Percentiles rank a stretch among this genome's conserved stretches.
Conservation (phyloP, 371 early-diverging fungal genomes). For the Mucor circinelloides region DNA sequence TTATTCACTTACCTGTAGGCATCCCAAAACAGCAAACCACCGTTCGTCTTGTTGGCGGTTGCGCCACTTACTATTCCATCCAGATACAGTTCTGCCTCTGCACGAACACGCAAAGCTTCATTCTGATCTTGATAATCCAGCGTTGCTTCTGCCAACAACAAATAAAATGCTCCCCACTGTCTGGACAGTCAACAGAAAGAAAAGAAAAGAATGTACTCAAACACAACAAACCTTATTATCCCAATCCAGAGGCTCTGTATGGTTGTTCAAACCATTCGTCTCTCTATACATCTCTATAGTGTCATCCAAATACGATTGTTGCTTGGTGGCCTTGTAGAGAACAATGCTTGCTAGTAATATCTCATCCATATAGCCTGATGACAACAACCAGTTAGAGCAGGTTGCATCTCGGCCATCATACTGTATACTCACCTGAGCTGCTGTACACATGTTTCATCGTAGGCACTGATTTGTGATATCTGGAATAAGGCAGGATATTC, state of each 20-base stretch:
- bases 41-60: conserved; percentile 36
- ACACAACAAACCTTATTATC: conserved; percentile 22
- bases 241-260: conserved; percentile 29
- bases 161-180: conserved; percentile 36
- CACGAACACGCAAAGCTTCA: conserved; percentile 13
- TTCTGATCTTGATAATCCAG: neutral
- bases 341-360: conserved; percentile 50
- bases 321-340: conserved; percentile 48
- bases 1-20: conserved; percentile 29
- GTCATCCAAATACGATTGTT: conserved; percentile 30
- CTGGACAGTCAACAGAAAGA: neutral
- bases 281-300: conserved; percentile 30
- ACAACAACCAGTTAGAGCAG: neutral
- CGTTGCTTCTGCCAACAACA: conserved; percentile 39
- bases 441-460: conserved; percentile 30
- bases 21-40: conserved; percentile 47
- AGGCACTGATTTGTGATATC: conserved; percentile 46
- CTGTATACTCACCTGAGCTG: conserved; percentile 28
- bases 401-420: neutral
- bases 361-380: conserved; percentile 44
- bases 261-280: conserved; percentile 1
- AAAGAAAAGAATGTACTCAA: neutral
- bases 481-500: conserved; percentile 26
- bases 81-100: conserved; percentile 32
- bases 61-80: conserved; percentile 22